Evolutionary conservation across 768 basidiomycete species (phyloP).

Genomic region (Podaxis sp.): DNA sequence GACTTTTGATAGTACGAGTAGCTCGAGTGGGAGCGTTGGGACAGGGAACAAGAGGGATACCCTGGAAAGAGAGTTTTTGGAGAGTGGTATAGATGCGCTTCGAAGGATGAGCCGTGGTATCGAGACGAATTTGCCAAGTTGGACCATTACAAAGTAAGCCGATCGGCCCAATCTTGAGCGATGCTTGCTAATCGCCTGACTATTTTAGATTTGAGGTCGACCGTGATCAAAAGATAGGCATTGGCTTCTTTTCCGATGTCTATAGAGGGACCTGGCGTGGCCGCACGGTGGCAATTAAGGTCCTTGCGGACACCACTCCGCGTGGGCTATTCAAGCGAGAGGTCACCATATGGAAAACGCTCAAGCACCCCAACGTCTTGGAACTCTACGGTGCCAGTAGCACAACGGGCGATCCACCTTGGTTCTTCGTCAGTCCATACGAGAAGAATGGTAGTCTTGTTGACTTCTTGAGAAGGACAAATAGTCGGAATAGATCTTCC

Average conservation of each 20-base stretch:
- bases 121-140: conserved; percentile 52
- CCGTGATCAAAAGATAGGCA: conserved; percentile 65
- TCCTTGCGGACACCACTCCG: conserved; percentile 62
- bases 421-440: conserved; percentile 81
- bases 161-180: not conserved
- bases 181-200: not conserved
- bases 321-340: conserved; percentile 69
- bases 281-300: conserved; percentile 69
- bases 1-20: conserved; percentile 25
- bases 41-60: conserved; percentile 26
- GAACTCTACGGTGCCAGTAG: conserved; percentile 81
- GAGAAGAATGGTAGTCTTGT: conserved; percentile 65
- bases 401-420: conserved; percentile 60
- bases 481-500: conserved; percentile 2
- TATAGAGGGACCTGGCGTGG: conserved; percentile 76
- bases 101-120: conserved; percentile 53
- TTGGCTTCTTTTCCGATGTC: conserved; percentile 78
- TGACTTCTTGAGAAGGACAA: conserved; percentile 39
- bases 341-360: conserved; percentile 68
- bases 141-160: conserved; percentile 63
- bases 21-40: conserved; percentile 19
- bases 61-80: conserved; percentile 69
- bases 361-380: conserved; percentile 71
- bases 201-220: conserved; percentile 54
- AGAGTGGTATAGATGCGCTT: conserved; percentile 71